Percentiles rank a stretch among this genome's conserved stretches.
Conservation (phyloP, 2,329 filamentous ascomycete species). For the Mycosphaerella arachidis region DNA sequence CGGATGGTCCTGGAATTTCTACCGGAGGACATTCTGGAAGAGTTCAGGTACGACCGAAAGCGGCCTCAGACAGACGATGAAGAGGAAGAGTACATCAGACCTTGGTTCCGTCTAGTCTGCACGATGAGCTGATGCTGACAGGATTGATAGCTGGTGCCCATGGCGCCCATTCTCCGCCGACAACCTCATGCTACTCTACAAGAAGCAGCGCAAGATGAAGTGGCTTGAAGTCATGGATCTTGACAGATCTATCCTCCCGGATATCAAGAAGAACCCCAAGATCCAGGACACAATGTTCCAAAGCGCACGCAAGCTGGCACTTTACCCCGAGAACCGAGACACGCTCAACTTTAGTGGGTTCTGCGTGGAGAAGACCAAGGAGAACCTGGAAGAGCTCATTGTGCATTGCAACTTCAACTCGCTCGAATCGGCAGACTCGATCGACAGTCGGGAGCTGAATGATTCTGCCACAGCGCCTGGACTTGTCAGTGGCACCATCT, state of each 20-base stretch:
- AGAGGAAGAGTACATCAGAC: constrained; percentile 2
- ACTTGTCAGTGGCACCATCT: constrained; percentile 44
- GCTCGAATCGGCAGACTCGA: constrained; percentile 23
- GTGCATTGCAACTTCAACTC: constrained; percentile 45
- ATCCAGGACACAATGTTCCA: constrained; percentile 39
- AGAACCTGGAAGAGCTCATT: constrained; percentile 43
- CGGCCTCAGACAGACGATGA: constrained; percentile 4
- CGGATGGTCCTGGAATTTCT: constrained; percentile 48
- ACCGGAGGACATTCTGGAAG: constrained; percentile 46
- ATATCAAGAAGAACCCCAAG: constrained; percentile 40
- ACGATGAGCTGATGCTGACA: constrained; percentile 21
- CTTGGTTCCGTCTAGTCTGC: neutral
- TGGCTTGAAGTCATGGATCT: constrained; percentile 47
- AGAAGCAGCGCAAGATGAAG: constrained; percentile 46
- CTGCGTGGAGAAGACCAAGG: constrained; percentile 39
- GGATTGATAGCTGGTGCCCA: constrained; percentile 41
- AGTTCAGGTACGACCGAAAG: constrained; percentile 37
- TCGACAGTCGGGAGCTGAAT: constrained; percentile 40
- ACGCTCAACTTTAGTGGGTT: constrained; percentile 43
- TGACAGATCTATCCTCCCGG: constrained; percentile 39
- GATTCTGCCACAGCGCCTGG: constrained; percentile 46
- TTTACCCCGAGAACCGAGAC: constrained; percentile 45
- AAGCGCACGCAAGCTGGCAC: constrained; percentile 41
- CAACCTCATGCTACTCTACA: constrained; percentile 45
- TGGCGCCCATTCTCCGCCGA: constrained; percentile 47